Percentiles rank a stretch among this genome's conserved stretches.
phyloP scores from a whole-genome alignment of 331 rosid species.

The Ulmus americana region DNA sequence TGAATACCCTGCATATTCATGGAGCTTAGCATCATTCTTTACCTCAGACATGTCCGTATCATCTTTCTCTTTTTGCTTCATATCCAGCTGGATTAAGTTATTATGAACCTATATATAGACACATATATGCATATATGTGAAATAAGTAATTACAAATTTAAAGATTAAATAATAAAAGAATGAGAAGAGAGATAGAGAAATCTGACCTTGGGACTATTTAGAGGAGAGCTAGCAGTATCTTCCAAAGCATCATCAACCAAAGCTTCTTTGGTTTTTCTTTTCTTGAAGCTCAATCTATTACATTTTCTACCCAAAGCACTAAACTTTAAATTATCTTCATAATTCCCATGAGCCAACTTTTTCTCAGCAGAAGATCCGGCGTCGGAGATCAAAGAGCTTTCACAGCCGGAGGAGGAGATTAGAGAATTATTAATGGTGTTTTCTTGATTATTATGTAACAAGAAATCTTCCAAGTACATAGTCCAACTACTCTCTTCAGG shows the following conservation, averaged over 20 bases:
- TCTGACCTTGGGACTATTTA: constrained; percentile 58
- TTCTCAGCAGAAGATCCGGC: constrained; percentile 33
- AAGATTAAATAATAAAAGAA: not conserved
- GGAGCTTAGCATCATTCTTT: not conserved
- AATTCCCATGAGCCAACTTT: not conserved
- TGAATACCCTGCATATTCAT: too few species aligned
- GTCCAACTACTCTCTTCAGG: constrained; percentile 88
- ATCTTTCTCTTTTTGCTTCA: constrained; percentile 22
- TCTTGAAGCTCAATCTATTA: constrained; percentile 36
- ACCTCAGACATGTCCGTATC: constrained; percentile 29
- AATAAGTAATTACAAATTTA: not conserved
- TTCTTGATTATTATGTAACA: constrained; percentile 10
- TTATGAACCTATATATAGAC: constrained; percentile 23
- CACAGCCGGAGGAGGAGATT: constrained; percentile 8
- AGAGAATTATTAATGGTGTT: constrained; percentile 1
- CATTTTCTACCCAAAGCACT: constrained; percentile 2
- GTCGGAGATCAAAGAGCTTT: constrained; percentile 23
- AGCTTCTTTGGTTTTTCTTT: constrained; percentile 36
- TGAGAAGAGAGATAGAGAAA: not conserved
- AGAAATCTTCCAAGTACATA: constrained; percentile 62
- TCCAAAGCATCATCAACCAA: constrained; percentile 60
- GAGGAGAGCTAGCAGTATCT: constrained; percentile 88
- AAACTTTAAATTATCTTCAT: constrained; percentile 19
- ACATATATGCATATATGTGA: not conserved
- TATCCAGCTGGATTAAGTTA: constrained; percentile 21